Evolutionary conservation across 805 yeast species (phyloP).

Genomic region (Myxozyma sirexii): DNA sequence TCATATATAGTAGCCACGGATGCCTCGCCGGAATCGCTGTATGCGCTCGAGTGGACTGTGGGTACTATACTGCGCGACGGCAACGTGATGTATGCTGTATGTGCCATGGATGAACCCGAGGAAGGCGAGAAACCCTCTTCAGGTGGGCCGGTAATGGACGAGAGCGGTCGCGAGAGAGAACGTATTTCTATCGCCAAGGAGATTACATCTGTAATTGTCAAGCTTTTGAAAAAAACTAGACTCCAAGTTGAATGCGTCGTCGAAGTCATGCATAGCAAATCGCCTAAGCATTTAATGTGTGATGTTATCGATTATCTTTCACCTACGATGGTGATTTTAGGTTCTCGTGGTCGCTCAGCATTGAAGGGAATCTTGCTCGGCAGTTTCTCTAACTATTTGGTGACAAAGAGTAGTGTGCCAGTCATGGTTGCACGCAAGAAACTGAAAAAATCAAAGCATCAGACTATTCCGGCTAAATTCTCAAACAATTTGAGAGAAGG

Average conservation of each 20-base stretch:
- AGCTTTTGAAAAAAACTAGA: constrained; percentile 62
- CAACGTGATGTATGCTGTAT: constrained; percentile 72
- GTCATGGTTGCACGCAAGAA: constrained; percentile 80
- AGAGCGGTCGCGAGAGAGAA: constrained; percentile 44
- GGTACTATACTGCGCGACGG: constrained; percentile 85
- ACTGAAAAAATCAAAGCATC: constrained; percentile 61
- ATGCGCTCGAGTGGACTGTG: constrained; percentile 84
- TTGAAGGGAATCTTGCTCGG: constrained; percentile 75
- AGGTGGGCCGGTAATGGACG: constrained; percentile 10
- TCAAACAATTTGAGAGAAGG: constrained; percentile 42
- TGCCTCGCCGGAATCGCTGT: constrained; percentile 76
- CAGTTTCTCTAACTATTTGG: constrained; percentile 70
- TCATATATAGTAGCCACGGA: constrained; percentile 80
- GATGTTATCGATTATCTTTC: constrained; percentile 70
- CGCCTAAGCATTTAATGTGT: constrained; percentile 69
- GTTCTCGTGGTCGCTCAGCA: constrained; percentile 73
- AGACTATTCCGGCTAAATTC: constrained; percentile 50
- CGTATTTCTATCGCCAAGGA: constrained; percentile 46
- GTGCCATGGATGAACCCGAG: constrained; percentile 44
- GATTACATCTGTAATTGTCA: constrained; percentile 47
- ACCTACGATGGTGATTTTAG: constrained; percentile 74
- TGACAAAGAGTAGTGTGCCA: constrained; percentile 70
- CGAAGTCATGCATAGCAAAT: constrained; percentile 75
- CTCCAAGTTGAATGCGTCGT: constrained; percentile 72
- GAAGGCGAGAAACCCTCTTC: constrained; percentile 15